These are phyloP conservation scores for Blastomyces parvus DNA, from an alignment of 2,329 filamentous ascomycete species.

Conservation along the genomic window DNA sequence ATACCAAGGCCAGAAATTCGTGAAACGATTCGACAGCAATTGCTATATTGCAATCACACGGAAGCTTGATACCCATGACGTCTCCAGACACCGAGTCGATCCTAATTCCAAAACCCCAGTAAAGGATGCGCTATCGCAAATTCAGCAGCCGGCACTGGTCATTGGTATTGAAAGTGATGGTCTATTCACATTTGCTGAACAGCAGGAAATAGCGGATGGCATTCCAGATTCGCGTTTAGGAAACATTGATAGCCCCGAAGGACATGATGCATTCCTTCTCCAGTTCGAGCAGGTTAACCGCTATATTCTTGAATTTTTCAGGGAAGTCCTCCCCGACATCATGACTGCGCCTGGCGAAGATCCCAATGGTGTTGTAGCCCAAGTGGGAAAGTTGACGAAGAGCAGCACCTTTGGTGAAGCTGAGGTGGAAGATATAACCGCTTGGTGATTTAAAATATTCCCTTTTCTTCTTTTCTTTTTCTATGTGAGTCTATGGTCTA, in stretches of 20 bases:
- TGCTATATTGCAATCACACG: conserved; percentile 98
- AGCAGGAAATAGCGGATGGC: conserved; percentile 76
- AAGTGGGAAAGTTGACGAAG: conserved; percentile 59
- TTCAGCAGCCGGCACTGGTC: conserved; percentile 82
- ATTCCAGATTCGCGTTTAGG: conserved; percentile 69
- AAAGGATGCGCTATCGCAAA: conserved; percentile 64
- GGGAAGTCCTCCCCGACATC: conserved; percentile 74
- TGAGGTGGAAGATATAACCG: conserved; percentile 91
- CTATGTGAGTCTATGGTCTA: not conserved
- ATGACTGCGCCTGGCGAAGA: conserved; percentile 56
- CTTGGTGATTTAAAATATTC: conserved; percentile 55
- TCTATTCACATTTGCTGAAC: conserved; percentile 93
- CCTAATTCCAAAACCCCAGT: conserved; percentile 42
- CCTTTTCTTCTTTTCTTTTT: not conserved
- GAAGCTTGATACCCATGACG: conserved; percentile 94
- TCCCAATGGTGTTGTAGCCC: conserved; percentile 41
- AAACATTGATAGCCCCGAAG: conserved; percentile 87
- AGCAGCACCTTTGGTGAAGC: conserved; percentile 90
- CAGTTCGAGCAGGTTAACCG: conserved; percentile 96
- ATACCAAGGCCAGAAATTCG: conserved; percentile 94
- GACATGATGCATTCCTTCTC: conserved; percentile 89
- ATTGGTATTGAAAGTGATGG: conserved; percentile 93
- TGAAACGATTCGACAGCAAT: conserved; percentile 93
- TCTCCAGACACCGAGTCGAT: conserved; percentile 62
- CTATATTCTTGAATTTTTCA: conserved; percentile 75